Evolutionary conservation across 371 early-diverging fungal genomes (phyloP).

Genomic region (Quaeritorhiza haematococci): DNA sequence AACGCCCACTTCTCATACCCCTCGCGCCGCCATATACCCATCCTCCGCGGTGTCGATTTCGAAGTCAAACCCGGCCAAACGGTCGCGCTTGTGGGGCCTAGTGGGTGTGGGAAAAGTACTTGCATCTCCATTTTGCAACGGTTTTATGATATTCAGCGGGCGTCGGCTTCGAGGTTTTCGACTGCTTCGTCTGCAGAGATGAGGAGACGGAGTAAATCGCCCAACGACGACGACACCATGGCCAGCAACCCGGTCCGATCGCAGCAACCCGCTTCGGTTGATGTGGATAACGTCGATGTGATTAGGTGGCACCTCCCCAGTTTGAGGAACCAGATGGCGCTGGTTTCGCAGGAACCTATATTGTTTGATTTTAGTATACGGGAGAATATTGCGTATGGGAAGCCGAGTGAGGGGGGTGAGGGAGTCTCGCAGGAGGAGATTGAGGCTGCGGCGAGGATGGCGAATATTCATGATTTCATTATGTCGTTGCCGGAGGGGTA

Average conservation of each 20-base stretch:
- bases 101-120: constrained; percentile 74
- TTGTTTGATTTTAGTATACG: constrained; percentile 77
- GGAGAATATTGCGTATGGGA: constrained; percentile 72
- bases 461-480: constrained; percentile 80
- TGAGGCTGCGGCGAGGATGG: constrained; percentile 22
- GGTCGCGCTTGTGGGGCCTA: constrained; percentile 83
- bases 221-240: constrained; percentile 10
- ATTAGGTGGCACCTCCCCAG: constrained; percentile 38
- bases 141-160: constrained; percentile 10
- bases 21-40: not conserved
- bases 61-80: constrained; percentile 68
- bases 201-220: constrained; percentile 41
- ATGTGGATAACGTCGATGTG: not conserved
- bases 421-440: constrained; percentile 21
- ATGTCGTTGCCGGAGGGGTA: constrained; percentile 20
- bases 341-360: constrained; percentile 68
- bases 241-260: constrained; percentile 7
- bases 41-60: constrained; percentile 46
- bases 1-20: constrained; percentile 54
- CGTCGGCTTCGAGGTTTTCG: too few species aligned
- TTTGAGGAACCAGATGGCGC: not conserved
- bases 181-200: too few species aligned
- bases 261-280: not conserved
- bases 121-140: constrained; percentile 57
- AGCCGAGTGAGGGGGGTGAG: not conserved